These are phyloP conservation scores for Lagerstroemia speciosa DNA, from an alignment of 345 rosid species.

Conservation along the genomic window DNA sequence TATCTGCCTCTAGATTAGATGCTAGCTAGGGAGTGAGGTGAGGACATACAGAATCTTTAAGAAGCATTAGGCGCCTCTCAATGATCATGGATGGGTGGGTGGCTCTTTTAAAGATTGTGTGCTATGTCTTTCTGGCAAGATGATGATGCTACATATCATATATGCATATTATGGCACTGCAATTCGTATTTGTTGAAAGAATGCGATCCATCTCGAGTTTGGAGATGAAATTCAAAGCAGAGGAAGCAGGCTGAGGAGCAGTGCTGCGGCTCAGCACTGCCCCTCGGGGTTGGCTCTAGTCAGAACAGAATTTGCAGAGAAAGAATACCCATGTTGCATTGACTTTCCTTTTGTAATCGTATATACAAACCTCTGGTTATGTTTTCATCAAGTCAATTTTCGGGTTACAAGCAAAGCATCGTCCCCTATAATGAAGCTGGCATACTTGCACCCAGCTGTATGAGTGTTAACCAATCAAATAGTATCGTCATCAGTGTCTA, in stretches of 20 bases:
- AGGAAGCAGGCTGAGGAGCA: too few species aligned
- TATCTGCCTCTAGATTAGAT: neutral
- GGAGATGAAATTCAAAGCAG: too few species aligned
- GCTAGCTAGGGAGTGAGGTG: neutral
- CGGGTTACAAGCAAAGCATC: neutral
- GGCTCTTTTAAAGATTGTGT: neutral
- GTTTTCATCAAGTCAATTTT: neutral
- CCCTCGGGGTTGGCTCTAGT: neutral
- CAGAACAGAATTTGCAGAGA: neutral
- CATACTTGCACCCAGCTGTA: neutral
- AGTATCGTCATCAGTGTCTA: constrained; percentile 62
- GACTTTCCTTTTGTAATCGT: neutral
- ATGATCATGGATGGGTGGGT: neutral
- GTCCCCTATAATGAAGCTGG: neutral
- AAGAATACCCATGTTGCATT: neutral
- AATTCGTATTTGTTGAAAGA: too few species aligned
- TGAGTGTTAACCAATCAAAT: neutral
- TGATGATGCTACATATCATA: too few species aligned
- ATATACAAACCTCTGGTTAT: neutral
- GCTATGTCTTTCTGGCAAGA: too few species aligned
- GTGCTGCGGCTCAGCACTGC: too few species aligned
- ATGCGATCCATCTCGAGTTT: too few species aligned
- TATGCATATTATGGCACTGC: too few species aligned
- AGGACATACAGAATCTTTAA: neutral
- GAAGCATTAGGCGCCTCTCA: neutral